Evolutionary conservation across 108 stramenopile genomes (phyloP), one percentile per base, ranked within the genome.

Genomic region (Ochromonas danica): DNA sequence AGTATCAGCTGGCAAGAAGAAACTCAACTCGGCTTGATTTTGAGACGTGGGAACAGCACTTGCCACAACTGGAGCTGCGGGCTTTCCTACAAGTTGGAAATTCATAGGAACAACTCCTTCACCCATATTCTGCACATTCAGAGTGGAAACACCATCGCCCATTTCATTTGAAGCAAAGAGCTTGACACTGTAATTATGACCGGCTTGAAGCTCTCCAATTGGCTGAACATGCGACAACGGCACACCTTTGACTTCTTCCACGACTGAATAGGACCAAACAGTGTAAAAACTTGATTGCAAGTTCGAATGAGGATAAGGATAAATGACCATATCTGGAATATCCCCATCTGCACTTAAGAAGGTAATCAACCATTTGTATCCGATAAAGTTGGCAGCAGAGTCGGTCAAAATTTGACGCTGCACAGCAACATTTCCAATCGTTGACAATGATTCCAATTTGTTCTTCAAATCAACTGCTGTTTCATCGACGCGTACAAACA

Each of bases 331-430:
- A 36, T 30, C 6, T 10, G 72, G 72, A 27, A 75, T 3, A 75
- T 75, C 72, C 22, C 72, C 72, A 6, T 41, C 36, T 57, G 6
- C 10, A 33, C 14, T 35, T 14, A 75, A 6, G 40, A 75, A 75
- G 25, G 72, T 33, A 27, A 75, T 75, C 27, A 41, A 41, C 72
- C 72, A 75, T 27, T 75, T 60, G 41, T 75, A 75, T 33, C 72
- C 72, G 14, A 45, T 10, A 36, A 75, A 75, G 36, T 45, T 36
- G 3, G 28, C 6, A 14, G 36, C 25, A 36, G 45, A 57, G 38
- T 75, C 45, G 28, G 10, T 41, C 10, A 75, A 10, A 27, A 41
- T 42, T 10, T 14, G 27, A 6, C 72, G 72, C 3, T 39, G 10
- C 3, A 75, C 72, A 75, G 6, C 10, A 33, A 75, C 72, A 75